A percentile compares a stretch with the other conserved stretches of the same genome.
phyloP scores from a whole-genome alignment of 2,329 filamentous ascomycete genomes.

The Capronia americana region DNA sequence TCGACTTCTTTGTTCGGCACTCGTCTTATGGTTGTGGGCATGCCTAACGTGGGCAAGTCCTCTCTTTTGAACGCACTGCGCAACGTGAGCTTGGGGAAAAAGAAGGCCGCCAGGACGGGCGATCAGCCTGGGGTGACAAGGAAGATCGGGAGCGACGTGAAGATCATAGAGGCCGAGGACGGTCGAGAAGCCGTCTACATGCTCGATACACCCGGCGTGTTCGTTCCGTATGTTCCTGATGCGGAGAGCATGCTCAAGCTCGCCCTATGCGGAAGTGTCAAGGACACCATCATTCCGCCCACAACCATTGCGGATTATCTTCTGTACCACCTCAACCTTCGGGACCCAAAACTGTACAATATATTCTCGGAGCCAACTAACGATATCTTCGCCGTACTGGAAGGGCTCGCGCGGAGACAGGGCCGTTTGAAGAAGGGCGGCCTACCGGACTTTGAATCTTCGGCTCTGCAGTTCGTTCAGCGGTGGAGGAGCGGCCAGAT shows the following conservation, averaged over 20 bases:
- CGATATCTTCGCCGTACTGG: slow-evolving; percentile 75
- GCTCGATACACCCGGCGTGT: slow-evolving; percentile 92
- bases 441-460: slow-evolving; percentile 70
- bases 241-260: slow-evolving; percentile 92
- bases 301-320: slow-evolving; percentile 88
- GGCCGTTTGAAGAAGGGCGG: slow-evolving; percentile 79
- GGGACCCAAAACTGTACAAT: slow-evolving; percentile 67
- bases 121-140: slow-evolving; percentile 88
- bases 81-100: slow-evolving; percentile 66
- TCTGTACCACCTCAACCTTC: slow-evolving; percentile 79
- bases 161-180: slow-evolving; percentile 70
- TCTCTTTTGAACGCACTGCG: slow-evolving; percentile 90
- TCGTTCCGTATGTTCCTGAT: slow-evolving; percentile 87
- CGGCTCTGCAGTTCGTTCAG: slow-evolving; percentile 80
- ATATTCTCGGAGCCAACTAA: slow-evolving; percentile 77
- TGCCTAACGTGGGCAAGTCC: slow-evolving; percentile 98
- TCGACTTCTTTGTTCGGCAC: slow-evolving; percentile 73
- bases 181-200: slow-evolving; percentile 74
- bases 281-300: slow-evolving; percentile 80
- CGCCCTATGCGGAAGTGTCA: slow-evolving; percentile 88
- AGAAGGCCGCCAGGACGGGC: slow-evolving; percentile 81
- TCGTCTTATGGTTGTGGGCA: slow-evolving; percentile 86
- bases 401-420: slow-evolving; percentile 72
- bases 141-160: slow-evolving; percentile 81
- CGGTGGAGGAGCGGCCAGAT: slow-evolving; percentile 79